A percentile compares a stretch with the other conserved stretches of the same genome.
Conservation (phyloP, 257 asterid species). For the Ilex aquifolium region DNA sequence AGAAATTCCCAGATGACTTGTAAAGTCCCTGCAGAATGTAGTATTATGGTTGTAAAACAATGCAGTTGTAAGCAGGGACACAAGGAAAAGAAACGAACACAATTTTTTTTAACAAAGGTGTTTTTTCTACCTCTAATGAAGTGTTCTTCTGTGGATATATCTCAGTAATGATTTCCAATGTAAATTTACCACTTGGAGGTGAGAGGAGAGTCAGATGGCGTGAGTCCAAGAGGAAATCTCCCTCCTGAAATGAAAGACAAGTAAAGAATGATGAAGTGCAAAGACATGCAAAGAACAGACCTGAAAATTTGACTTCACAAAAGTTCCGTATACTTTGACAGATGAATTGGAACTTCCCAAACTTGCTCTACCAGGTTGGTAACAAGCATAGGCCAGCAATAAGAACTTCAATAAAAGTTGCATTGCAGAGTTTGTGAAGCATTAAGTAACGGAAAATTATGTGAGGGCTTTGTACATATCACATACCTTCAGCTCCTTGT, state of each 20-base stretch:
- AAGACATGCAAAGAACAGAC: neutral
- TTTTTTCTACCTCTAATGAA: slow-evolving; percentile 64
- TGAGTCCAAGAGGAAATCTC: slow-evolving; percentile 46
- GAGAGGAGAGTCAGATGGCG: slow-evolving; percentile 69
- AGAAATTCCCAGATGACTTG: slow-evolving; percentile 87
- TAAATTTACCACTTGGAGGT: slow-evolving; percentile 74
- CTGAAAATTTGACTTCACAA: too few species aligned
- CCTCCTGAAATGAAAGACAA: slow-evolving; percentile 47
- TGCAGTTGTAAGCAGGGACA: neutral
- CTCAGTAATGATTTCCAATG: slow-evolving; percentile 74
- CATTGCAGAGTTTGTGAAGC: too few species aligned
- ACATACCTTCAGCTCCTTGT: slow-evolving; percentile 59
- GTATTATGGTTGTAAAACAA: neutral
- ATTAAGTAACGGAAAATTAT: too few species aligned
- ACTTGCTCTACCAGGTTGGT: too few species aligned
- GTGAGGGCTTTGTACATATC: too few species aligned
- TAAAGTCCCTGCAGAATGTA: slow-evolving; percentile 74
- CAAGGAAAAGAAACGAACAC: neutral
- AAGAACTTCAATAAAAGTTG: too few species aligned
- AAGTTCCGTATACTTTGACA: too few species aligned
- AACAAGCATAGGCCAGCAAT: too few species aligned
- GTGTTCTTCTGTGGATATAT: slow-evolving; percentile 89
- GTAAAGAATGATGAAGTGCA: neutral
- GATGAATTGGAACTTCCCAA: too few species aligned
- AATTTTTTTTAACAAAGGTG: neutral